Conservation (phyloP, 2,329 filamentous ascomycete genomes). For the Epichloe aotearoae region DNA sequence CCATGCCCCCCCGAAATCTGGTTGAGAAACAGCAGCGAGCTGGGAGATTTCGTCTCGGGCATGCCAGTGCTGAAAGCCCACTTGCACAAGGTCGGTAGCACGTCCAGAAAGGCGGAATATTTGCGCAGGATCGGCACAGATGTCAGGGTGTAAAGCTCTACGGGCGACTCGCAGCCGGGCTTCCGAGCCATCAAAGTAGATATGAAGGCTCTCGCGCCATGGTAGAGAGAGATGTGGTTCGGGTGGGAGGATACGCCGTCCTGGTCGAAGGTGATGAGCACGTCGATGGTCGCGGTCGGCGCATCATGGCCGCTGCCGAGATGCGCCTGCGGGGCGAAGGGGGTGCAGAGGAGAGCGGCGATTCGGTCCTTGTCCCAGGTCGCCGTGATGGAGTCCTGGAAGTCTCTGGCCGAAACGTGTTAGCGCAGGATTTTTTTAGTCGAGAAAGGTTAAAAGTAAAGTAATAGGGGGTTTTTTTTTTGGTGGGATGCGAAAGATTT, state of each 20-base stretch:
- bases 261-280: conserved; percentile 82
- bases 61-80: conserved; percentile 26
- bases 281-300: conserved; percentile 51
- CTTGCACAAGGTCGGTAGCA: conserved; percentile 50
- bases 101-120: conserved; percentile 67
- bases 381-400: conserved; percentile 79
- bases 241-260: conserved; percentile 74
- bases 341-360: conserved; percentile 52
- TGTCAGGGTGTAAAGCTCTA: conserved; percentile 75
- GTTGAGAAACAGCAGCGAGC: conserved; percentile 54
- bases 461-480: too few relatives aligned
- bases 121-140: conserved; percentile 64
- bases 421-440: too few relatives aligned
- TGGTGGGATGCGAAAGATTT: too few relatives aligned
- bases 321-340: conserved; percentile 53
- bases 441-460: too few relatives aligned
- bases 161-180: conserved; percentile 54
- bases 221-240: conserved; percentile 83
- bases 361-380: conserved; percentile 64
- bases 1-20: conserved; percentile 45
- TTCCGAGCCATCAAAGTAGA: conserved; percentile 49
- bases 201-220: conserved; percentile 66
- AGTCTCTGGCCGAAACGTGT: conserved; percentile 30
- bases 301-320: conserved; percentile 17
- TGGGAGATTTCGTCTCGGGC: conserved; percentile 29